phyloP scores from a whole-genome alignment of 768 basidiomycete genomes.

The Lactifluus hygrophoroides region DNA sequence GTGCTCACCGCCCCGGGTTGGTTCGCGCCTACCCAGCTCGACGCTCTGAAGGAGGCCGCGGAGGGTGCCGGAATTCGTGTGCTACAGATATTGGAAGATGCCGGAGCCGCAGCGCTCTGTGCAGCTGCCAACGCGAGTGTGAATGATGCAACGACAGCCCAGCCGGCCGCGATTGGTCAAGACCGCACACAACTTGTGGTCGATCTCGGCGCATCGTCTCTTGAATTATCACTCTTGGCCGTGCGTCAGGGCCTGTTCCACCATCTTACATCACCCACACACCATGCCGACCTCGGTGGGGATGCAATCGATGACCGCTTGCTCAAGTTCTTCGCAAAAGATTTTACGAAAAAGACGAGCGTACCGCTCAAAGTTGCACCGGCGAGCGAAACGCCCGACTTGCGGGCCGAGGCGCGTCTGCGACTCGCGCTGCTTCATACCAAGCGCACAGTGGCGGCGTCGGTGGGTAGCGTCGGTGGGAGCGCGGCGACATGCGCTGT shows the following conservation, averaged over 20 bases:
- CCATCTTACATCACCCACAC: constrained; percentile 42
- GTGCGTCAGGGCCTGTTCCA: constrained; percentile 68
- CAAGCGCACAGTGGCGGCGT: constrained; percentile 86
- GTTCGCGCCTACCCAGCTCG: constrained; percentile 61
- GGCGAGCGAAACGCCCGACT: constrained; percentile 48
- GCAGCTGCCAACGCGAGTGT: constrained; percentile 31
- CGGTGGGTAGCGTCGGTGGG: constrained; percentile 37
- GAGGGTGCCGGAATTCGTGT: constrained; percentile 75
- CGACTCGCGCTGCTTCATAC: constrained; percentile 90
- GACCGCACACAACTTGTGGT: constrained; percentile 78
- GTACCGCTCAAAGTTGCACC: constrained; percentile 58
- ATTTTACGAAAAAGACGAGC: constrained; percentile 96
- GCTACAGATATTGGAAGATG: constrained; percentile 81
- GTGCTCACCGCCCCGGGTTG: constrained; percentile 77
- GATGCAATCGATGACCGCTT: constrained; percentile 73
- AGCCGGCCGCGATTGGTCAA: constrained; percentile 33
- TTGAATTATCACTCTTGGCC: constrained; percentile 60
- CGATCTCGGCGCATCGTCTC: constrained; percentile 71
- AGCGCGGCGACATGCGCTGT: constrained; percentile 82
- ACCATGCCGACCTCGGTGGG: constrained; percentile 44
- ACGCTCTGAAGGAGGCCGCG: constrained; percentile 66
- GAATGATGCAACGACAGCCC: constrained; percentile 30
- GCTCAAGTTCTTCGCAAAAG: constrained; percentile 86
- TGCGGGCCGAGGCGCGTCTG: constrained; percentile 89
- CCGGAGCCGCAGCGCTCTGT: constrained; percentile 62